Conservation (phyloP, 129 eudicot genomes). For the Sambucus nigra region DNA sequence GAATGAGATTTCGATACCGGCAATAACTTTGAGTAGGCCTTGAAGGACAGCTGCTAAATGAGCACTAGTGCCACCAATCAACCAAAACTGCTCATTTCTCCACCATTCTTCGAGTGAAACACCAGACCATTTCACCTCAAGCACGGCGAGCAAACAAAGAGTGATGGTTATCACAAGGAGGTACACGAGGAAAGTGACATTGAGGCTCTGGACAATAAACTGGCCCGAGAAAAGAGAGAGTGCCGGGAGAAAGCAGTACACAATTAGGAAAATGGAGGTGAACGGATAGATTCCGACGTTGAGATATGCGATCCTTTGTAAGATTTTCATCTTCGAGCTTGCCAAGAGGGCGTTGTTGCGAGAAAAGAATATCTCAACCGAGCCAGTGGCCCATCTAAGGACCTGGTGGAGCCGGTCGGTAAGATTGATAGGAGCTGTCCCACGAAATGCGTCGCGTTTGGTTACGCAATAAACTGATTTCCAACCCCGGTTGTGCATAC, state of each 20-base stretch:
- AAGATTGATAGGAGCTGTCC: constrained; percentile 77
- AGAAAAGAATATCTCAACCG: constrained; percentile 80
- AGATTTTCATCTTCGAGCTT: constrained; percentile 68
- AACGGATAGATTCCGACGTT: constrained; percentile 77
- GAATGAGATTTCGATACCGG: constrained; percentile 82
- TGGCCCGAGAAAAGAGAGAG: constrained; percentile 85
- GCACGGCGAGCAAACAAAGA: constrained; percentile 59
- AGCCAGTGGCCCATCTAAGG: constrained; percentile 85
- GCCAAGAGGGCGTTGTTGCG: constrained; percentile 76
- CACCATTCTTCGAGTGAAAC: constrained; percentile 85
- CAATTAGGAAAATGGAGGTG: constrained; percentile 72
- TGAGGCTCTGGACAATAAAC: constrained; percentile 68
- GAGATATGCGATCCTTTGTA: constrained; percentile 65
- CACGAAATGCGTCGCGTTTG: constrained; percentile 79
- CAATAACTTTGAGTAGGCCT: constrained; percentile 67
- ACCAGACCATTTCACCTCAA: constrained; percentile 79
- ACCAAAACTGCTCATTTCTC: constrained; percentile 89
- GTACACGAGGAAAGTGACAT: constrained; percentile 64
- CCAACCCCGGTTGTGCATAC: constrained; percentile 81
- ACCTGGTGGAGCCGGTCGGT: constrained; percentile 85
- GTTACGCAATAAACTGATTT: constrained; percentile 56
- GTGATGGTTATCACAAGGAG: constrained; percentile 47
- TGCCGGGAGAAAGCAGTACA: constrained; percentile 81
- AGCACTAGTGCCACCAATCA: constrained; percentile 85
- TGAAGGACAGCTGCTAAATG: constrained; percentile 89